These are phyloP conservation scores for Pseudogymnoascus sp. DNA, from an alignment of 2,329 filamentous ascomycete species.

Conservation along the genomic window DNA sequence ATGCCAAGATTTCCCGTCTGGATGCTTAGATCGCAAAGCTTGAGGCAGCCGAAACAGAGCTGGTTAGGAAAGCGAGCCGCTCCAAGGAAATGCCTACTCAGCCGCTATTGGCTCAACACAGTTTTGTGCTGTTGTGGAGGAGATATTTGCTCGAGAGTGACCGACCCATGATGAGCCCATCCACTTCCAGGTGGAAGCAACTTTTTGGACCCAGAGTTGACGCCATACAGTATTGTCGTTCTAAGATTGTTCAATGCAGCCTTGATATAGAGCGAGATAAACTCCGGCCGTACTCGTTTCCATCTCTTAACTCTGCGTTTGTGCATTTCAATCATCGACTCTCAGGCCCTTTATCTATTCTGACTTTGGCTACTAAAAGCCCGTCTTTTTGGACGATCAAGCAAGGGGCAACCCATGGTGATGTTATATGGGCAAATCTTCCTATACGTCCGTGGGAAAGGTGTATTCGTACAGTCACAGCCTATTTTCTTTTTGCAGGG, in stretches of 20 bases:
- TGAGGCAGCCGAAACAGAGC: constrained; percentile 70
- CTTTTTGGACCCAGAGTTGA: constrained; percentile 82
- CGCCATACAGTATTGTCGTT: constrained; percentile 78
- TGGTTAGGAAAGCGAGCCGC: constrained; percentile 68
- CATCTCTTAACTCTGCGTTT: constrained; percentile 86
- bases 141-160: constrained; percentile 41
- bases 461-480: constrained; percentile 60
- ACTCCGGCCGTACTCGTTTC: constrained; percentile 69
- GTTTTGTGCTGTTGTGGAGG: background rate
- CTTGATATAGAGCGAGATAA: constrained; percentile 84
- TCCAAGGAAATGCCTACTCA: background rate
- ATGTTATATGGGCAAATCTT: constrained; percentile 93
- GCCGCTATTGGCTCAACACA: background rate
- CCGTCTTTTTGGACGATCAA: constrained; percentile 12
- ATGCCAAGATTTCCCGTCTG: constrained; percentile 70
- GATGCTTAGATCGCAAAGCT: constrained; percentile 60
- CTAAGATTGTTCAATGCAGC: constrained; percentile 76
- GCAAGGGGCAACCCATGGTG: constrained; percentile 70
- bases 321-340: constrained; percentile 96
- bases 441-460: constrained; percentile 84
- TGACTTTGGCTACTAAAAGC: constrained; percentile 12
- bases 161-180: constrained; percentile 70
- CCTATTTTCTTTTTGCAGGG: constrained; percentile 49
- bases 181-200: constrained; percentile 62
- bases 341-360: constrained; percentile 55